phyloP scores from a whole-genome alignment of 495 filamentous ascomycete genomes.

The Aspergillus bridgeri region DNA sequence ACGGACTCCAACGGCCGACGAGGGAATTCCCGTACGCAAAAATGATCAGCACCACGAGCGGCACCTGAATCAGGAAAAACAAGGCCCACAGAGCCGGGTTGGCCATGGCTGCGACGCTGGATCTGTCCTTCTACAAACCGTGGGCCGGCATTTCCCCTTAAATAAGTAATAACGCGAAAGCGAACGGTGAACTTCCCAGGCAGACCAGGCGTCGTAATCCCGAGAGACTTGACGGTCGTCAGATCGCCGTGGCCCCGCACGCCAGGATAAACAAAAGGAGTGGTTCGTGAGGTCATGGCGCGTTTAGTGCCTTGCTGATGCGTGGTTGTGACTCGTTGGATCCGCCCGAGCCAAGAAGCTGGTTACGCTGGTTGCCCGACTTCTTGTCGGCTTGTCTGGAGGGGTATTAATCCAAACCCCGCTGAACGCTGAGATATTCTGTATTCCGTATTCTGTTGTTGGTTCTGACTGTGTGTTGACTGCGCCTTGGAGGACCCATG shows the following conservation, averaged over 20 bases:
- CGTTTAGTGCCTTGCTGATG: too few species aligned
- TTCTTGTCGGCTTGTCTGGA: too few species aligned
- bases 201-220: background rate
- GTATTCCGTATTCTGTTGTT: too few species aligned
- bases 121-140: background rate
- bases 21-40: background rate
- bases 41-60: background rate
- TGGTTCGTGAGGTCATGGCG: background rate
- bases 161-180: background rate
- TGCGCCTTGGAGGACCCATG: too few species aligned
- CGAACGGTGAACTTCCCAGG: background rate
- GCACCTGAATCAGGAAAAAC: background rate
- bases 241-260: background rate
- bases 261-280: background rate
- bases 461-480: too few species aligned
- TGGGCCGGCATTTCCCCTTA: background rate
- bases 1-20: too few species aligned
- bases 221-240: background rate
- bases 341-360: background rate
- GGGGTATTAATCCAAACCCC: too few species aligned
- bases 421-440: too few species aligned
- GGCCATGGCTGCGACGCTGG: background rate
- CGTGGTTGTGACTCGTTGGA: too few species aligned
- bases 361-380: too few species aligned
- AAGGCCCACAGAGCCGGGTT: background rate